A percentile compares a stretch with the other conserved stretches of the same genome.
Evolutionary conservation across 179 eudicot genomes (phyloP).

Genomic region (Patellifolia procumbens): DNA sequence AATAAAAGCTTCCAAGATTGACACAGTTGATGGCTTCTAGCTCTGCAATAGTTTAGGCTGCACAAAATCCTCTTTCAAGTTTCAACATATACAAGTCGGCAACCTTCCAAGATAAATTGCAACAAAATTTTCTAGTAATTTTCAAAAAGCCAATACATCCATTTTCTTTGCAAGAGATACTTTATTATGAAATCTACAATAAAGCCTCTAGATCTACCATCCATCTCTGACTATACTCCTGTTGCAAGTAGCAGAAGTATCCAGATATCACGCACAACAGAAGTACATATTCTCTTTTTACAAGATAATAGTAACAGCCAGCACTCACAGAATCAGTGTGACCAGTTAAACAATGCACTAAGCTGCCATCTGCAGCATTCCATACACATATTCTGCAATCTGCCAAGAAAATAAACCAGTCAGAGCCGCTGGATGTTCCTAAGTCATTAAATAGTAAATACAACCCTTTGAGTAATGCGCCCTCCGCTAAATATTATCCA

Average conservation of each 20-base stretch:
- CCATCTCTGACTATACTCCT: background rate
- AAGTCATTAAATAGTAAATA: too few species aligned
- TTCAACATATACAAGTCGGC: background rate
- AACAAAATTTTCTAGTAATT: background rate
- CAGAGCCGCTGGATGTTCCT: slow-evolving; percentile 20
- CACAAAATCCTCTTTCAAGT: background rate
- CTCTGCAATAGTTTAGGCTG: background rate
- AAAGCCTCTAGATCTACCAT: background rate
- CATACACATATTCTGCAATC: slow-evolving; percentile 99
- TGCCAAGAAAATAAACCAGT: slow-evolving; percentile 37
- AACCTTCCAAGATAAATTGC: background rate
- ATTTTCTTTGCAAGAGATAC: background rate
- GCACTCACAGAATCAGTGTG: slow-evolving; percentile 90
- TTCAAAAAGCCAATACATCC: background rate
- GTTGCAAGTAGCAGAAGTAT: background rate
- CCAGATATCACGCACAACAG: background rate
- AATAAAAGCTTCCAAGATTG: too few species aligned
- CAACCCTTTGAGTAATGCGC: background rate
- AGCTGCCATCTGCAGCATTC: slow-evolving; percentile 98
- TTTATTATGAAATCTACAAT: background rate
- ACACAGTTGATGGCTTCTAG: background rate
- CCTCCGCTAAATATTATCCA: background rate
- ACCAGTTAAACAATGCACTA: slow-evolving; percentile 98
- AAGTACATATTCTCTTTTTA: slow-evolving; percentile 4
- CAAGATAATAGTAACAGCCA: background rate